Evolutionary conservation across 1,284 basidiomycete species (phyloP).

Genomic region (Microbotryum lychnidis-dioicae): DNA sequence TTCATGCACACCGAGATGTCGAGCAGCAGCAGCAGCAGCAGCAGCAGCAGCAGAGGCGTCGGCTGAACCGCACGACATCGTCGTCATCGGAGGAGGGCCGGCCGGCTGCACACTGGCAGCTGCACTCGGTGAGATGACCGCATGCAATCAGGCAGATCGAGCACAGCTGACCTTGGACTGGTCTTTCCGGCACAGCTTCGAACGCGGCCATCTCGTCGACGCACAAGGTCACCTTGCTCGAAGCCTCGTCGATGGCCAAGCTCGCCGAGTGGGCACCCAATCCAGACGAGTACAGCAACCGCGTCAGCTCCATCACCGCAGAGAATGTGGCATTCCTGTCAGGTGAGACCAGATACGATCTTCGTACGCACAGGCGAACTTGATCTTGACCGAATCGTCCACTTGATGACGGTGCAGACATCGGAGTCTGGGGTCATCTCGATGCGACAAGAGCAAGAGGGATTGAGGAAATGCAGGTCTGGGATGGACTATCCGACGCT

Average conservation of each 20-base stretch:
- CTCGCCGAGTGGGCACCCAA: constrained; percentile 59
- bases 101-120: constrained; percentile 82
- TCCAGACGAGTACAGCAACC: constrained; percentile 63
- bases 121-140: constrained; percentile 58
- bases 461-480: constrained; percentile 80
- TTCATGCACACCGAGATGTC: too few relatives aligned
- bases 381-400: background rate
- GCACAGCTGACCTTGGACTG: too few relatives aligned
- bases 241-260: constrained; percentile 65
- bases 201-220: constrained; percentile 13
- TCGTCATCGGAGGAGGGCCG: constrained; percentile 90
- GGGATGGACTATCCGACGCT: constrained; percentile 79
- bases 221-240: constrained; percentile 57
- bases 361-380: background rate
- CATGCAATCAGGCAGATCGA: background rate
- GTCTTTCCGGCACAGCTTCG: constrained; percentile 7
- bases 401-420: constrained; percentile 47
- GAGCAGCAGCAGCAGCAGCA: too few relatives aligned
- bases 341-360: constrained; percentile 44
- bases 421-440: constrained; percentile 75
- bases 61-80: constrained; percentile 53
- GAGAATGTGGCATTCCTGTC: constrained; percentile 67
- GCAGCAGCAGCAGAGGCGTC: too few relatives aligned
- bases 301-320: constrained; percentile 81
- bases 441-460: constrained; percentile 60